Evolutionary conservation across 352 stramenopile species (phyloP).

Genomic region (Globisporangium spiculum): DNA sequence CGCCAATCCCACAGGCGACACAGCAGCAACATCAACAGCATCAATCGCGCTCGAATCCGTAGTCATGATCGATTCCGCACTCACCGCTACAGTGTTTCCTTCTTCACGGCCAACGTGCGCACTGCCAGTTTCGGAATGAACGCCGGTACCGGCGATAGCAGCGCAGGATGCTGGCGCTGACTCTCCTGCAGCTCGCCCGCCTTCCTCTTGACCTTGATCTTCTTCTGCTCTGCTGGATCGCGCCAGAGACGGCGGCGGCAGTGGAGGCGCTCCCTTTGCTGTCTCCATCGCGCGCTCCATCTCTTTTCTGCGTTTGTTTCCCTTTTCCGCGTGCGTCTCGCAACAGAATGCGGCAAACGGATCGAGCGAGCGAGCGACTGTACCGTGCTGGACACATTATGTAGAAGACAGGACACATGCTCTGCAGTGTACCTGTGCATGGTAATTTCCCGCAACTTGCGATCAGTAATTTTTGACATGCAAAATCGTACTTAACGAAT

Average conservation of each 20-base stretch:
- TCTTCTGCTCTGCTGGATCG: not conserved
- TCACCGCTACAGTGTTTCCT: not conserved
- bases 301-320: not conserved
- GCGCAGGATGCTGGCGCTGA: not conserved
- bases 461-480: too few relatives aligned
- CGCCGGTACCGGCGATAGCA: not conserved
- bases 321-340: not conserved
- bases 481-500: too few relatives aligned
- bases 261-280: not conserved
- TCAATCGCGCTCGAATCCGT: not conserved
- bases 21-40: not conserved
- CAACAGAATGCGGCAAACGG: not conserved
- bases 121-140: not conserved
- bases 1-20: not conserved
- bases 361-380: not conserved
- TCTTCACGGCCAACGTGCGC: not conserved
- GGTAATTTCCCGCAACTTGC: too few relatives aligned
- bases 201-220: not conserved
- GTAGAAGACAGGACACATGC: constrained; percentile 5
- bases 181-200: not conserved
- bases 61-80: not conserved
- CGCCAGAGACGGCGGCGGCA: not conserved
- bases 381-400: constrained; percentile 4
- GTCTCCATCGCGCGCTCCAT: not conserved
- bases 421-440: not conserved